phyloP scores from a whole-genome alignment of 768 basidiomycete genomes.

The Mycena sanguinolenta region DNA sequence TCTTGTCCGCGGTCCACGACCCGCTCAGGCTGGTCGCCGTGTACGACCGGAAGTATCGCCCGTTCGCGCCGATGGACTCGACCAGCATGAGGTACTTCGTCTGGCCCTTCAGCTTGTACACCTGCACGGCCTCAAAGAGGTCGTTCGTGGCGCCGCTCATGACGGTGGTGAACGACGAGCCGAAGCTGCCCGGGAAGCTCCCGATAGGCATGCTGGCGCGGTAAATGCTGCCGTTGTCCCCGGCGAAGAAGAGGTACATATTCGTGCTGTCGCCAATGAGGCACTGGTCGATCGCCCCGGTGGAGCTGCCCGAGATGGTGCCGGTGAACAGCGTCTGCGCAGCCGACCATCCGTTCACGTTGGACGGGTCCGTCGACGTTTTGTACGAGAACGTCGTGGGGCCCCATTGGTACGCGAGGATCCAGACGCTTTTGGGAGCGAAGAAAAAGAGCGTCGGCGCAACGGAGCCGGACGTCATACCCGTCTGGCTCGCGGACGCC shows the following conservation, averaged over 20 bases:
- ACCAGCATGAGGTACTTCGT: slow-evolving; percentile 32
- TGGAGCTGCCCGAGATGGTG: too few relatives aligned
- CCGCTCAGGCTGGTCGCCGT: slow-evolving; percentile 32
- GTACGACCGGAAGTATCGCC: slow-evolving; percentile 37
- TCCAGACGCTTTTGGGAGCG: slow-evolving; percentile 26
- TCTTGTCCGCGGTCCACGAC: slow-evolving; percentile 22
- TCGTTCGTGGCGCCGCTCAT: slow-evolving; percentile 24
- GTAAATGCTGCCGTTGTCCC: slow-evolving; percentile 33
- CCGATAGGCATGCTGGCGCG: slow-evolving; percentile 29
- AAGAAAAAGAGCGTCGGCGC: slow-evolving; percentile 29
- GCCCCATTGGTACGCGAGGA: slow-evolving; percentile 29
- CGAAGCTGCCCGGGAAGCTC: slow-evolving; percentile 27
- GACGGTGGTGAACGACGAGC: slow-evolving; percentile 4
- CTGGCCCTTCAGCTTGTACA: slow-evolving; percentile 28
- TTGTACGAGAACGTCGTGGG: slow-evolving; percentile 19
- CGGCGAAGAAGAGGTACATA: slow-evolving; percentile 36
- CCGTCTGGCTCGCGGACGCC: slow-evolving; percentile 29
- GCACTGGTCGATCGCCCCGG: slow-evolving; percentile 29
- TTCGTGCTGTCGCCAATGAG: slow-evolving; percentile 33
- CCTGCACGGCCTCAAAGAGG: slow-evolving; percentile 35
- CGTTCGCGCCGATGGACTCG: slow-evolving; percentile 34
- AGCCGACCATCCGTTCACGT: slow-evolving; percentile 29
- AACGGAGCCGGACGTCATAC: slow-evolving; percentile 21
- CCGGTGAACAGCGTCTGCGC: slow-evolving; percentile 8
- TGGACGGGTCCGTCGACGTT: slow-evolving; percentile 29